phyloP scores from a whole-genome alignment of 495 filamentous ascomycete species.

The Pseudevernia furfuracea region DNA sequence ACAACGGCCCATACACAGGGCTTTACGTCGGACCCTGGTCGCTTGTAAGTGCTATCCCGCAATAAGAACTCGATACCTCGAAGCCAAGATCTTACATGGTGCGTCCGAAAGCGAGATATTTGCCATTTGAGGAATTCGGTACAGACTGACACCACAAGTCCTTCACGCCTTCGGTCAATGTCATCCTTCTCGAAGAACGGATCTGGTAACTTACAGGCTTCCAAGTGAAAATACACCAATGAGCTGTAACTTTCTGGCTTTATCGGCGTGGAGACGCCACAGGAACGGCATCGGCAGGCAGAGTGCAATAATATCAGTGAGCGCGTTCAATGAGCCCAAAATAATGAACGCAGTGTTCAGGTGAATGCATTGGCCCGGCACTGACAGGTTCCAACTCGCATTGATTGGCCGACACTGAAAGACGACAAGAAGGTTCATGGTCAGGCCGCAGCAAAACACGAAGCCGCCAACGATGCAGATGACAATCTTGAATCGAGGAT shows the following conservation, averaged over 20 bases:
- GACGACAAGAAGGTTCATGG: conserved; percentile 32
- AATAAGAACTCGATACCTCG: not conserved
- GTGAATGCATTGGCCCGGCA: conserved; percentile 15
- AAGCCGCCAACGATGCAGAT: conserved; percentile 27
- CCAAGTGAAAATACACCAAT: conserved; percentile 19
- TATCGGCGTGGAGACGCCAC: conserved; percentile 19
- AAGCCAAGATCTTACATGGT: conserved; percentile 1
- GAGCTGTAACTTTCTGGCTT: conserved; percentile 11
- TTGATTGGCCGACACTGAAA: conserved; percentile 36
- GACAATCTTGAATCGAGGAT: conserved; percentile 21
- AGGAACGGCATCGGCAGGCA: conserved; percentile 19
- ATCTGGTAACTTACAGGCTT: conserved; percentile 18
- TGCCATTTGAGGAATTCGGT: conserved; percentile 8
- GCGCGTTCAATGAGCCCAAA: conserved; percentile 16
- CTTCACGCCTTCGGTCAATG: not conserved
- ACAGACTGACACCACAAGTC: conserved; percentile 11
- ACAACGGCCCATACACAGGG: conserved; percentile 14
- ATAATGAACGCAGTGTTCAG: conserved; percentile 16
- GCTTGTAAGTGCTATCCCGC: not conserved
- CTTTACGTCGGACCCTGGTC: conserved; percentile 4
- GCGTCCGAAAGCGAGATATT: conserved; percentile 10
- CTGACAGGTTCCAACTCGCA: conserved; percentile 10
- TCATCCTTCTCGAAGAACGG: not conserved
- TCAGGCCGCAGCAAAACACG: conserved; percentile 28
- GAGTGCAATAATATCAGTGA: conserved; percentile 18